Percentiles rank a stretch among this genome's conserved stretches.
These are phyloP conservation scores for Clavispora asparagi DNA, from an alignment of 805 yeast species.

Conservation along the genomic window DNA sequence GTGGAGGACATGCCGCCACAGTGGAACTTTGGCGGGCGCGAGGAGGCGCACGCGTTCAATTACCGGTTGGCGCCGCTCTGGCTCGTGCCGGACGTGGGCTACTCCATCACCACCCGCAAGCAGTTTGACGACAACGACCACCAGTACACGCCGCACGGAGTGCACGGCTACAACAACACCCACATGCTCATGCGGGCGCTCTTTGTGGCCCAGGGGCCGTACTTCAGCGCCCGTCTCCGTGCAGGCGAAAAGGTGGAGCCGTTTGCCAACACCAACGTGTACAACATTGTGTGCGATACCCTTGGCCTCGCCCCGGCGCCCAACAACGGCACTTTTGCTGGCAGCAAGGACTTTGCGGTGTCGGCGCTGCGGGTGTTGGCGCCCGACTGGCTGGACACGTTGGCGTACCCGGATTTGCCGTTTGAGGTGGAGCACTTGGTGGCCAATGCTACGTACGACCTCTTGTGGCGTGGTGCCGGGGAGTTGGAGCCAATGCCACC, in stretches of 20 bases:
- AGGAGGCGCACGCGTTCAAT: conserved; percentile 34
- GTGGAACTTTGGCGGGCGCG: conserved; percentile 50
- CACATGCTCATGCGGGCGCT: conserved; percentile 79
- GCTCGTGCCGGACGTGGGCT: conserved; percentile 81
- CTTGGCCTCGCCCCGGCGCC: conserved; percentile 45
- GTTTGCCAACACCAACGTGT: conserved; percentile 67
- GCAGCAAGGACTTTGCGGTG: conserved; percentile 11
- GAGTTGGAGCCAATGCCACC: conserved; percentile 15
- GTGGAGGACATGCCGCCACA: conserved; percentile 51
- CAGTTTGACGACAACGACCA: conserved; percentile 45
- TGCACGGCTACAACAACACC: conserved; percentile 79
- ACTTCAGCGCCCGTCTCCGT: conserved; percentile 40
- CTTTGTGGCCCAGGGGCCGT: conserved; percentile 80
- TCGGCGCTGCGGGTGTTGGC: conserved; percentile 28
- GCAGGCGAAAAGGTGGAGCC: conserved; percentile 44
- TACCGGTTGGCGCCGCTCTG: conserved; percentile 79
- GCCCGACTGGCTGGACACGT: conserved; percentile 42
- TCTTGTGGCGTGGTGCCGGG: conserved; percentile 22
- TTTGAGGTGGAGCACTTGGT: conserved; percentile 43
- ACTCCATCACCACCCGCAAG: conserved; percentile 59
- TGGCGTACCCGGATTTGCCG: conserved; percentile 46
- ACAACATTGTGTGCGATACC: conserved; percentile 68
- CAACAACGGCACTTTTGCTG: conserved; percentile 50
- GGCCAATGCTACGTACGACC: conserved; percentile 49
- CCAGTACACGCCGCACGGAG: conserved; percentile 63